phyloP scores from a whole-genome alignment of 352 stramenopile species.

The Pythium phragmitis region DNA sequence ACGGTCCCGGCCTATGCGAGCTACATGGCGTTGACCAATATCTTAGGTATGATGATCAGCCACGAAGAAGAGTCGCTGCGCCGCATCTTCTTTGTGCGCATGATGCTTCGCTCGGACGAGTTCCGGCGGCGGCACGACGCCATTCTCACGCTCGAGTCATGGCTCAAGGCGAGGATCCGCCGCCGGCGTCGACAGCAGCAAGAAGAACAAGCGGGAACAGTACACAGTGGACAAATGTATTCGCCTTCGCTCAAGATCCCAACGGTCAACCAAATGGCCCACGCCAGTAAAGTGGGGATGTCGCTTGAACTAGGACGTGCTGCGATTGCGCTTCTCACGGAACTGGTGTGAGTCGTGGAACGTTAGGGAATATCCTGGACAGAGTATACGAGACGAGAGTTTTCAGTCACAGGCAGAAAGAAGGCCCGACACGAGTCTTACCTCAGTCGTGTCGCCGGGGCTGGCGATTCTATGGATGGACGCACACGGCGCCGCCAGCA shows the following conservation, averaged over 20 bases:
- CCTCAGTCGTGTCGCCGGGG: constrained; percentile 15
- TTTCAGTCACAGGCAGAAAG: no score
- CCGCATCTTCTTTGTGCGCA: constrained; percentile 46
- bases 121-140: constrained; percentile 35
- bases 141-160: constrained; percentile 28
- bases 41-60: constrained; percentile 44
- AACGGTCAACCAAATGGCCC: constrained; percentile 33
- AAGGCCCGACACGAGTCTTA: not conserved
- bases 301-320: constrained; percentile 23
- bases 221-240: not conserved
- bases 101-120: constrained; percentile 38
- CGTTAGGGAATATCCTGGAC: not conserved
- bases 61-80: constrained; percentile 50
- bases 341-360: constrained; percentile 18
- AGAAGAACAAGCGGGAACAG: not conserved
- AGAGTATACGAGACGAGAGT: no score
- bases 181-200: constrained; percentile 14
- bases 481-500: constrained; percentile 59
- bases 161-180: constrained; percentile 25
- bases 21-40: constrained; percentile 35
- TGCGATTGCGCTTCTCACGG: constrained; percentile 27
- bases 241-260: constrained; percentile 20
- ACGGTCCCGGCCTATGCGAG: constrained; percentile 30
- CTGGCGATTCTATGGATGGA: constrained; percentile 39
- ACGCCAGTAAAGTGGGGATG: constrained; percentile 30